Conservation (phyloP, 108 stramenopile species). For the Cyclotella atomus region DNA sequence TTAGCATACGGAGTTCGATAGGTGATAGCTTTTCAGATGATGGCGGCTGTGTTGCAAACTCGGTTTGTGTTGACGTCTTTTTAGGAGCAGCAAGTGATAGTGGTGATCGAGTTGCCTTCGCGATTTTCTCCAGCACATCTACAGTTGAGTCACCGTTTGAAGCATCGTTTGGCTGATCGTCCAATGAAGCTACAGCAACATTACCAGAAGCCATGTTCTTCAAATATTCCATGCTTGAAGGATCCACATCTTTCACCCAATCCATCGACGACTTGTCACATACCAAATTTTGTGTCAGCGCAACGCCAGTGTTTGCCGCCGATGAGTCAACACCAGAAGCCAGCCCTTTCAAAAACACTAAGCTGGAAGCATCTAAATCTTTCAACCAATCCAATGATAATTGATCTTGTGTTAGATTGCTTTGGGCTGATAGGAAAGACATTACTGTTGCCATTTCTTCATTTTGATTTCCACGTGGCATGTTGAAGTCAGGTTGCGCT, state of each 20-base stretch:
- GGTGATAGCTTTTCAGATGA: not conserved
- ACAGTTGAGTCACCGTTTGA: too few species aligned
- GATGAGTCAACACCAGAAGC: conserved; percentile 33
- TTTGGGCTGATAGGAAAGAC: not conserved
- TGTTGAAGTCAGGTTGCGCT: not conserved
- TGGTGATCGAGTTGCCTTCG: not conserved
- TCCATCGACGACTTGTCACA: not conserved
- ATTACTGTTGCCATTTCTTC: not conserved
- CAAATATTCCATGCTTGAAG: conserved; percentile 7
- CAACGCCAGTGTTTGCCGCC: too few species aligned
- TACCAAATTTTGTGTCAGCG: too few species aligned
- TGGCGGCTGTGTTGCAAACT: not conserved
- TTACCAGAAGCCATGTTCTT: not conserved
- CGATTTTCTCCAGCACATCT: not conserved
- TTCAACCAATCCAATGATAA: conserved; percentile 21
- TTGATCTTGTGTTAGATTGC: not conserved
- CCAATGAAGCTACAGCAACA: not conserved
- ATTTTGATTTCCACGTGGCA: conserved; percentile 19
- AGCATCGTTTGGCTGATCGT: not conserved
- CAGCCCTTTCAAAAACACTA: conserved; percentile 9
- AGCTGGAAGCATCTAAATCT: conserved; percentile 34
- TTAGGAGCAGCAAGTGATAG: not conserved
- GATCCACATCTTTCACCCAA: conserved; percentile 5
- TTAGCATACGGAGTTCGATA: conserved; percentile 15
- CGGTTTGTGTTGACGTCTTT: not conserved